Evolutionary conservation across 441 rosid species (phyloP).

Genomic region (Bruguiera hainesii): DNA sequence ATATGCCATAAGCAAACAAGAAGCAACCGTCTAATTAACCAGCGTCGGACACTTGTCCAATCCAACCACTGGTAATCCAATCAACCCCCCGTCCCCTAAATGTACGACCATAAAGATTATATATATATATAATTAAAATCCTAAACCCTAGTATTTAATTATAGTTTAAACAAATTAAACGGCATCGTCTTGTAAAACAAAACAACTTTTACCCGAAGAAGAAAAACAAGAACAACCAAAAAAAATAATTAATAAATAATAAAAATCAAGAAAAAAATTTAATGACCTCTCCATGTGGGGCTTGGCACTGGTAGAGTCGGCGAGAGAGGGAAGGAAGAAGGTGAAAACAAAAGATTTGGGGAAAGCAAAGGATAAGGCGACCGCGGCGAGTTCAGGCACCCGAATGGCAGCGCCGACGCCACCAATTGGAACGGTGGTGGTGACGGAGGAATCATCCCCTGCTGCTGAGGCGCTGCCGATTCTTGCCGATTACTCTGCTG

Average conservation of each 20-base stretch:
- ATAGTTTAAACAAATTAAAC: background rate
- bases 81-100: constrained; percentile 3
- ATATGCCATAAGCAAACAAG: constrained; percentile 20
- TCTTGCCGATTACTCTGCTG: background rate
- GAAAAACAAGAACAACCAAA: no score
- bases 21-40: constrained; percentile 15
- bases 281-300: constrained; percentile 45
- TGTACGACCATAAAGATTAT: no score
- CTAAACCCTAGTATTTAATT: background rate
- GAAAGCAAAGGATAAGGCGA: constrained; percentile 65
- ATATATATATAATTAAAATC: background rate
- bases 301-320: constrained; percentile 60
- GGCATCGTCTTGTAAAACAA: background rate
- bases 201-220: constrained; percentile 15
- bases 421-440: constrained; percentile 41
- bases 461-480: constrained; percentile 6
- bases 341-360: constrained; percentile 62
- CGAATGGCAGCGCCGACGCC: constrained; percentile 52
- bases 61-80: constrained; percentile 18
- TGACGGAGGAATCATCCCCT: constrained; percentile 23
- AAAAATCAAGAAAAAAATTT: constrained; percentile 10
- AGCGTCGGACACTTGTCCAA: constrained; percentile 7
- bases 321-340: constrained; percentile 60
- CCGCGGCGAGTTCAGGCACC: constrained; percentile 69
- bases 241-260: background rate